phyloP scores from a whole-genome alignment of 805 yeast species.

The Saturnispora gosingensis region DNA sequence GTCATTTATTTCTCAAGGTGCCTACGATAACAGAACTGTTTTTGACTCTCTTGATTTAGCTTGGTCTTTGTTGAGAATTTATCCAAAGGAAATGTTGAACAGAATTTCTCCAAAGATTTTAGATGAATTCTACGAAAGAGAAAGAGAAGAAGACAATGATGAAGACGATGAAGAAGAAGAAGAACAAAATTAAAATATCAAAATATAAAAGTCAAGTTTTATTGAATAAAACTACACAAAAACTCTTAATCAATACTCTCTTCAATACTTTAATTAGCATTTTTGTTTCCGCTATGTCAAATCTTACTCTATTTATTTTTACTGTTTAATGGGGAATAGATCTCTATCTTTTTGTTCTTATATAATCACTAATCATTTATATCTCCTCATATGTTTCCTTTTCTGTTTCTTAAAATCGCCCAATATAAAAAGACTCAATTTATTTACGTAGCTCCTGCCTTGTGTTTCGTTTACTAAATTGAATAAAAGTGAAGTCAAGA shows the following conservation, averaged over 20 bases:
- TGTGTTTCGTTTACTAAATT: no score
- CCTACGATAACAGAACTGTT: conserved; percentile 90
- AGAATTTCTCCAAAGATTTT: conserved; percentile 97
- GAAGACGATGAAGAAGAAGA: conserved; percentile 13
- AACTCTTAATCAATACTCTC: background rate
- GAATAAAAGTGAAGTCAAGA: no score
- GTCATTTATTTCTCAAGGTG: conserved; percentile 92
- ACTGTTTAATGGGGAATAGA: background rate
- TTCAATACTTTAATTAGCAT: background rate
- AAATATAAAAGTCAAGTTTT: background rate
- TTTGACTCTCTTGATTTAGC: conserved; percentile 96
- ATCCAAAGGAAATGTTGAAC: conserved; percentile 97
- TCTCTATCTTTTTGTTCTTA: background rate
- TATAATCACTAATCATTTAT: background rate
- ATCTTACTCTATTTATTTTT: background rate
- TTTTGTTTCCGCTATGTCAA: background rate
- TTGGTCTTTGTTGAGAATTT: conserved; percentile 95
- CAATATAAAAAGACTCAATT: no score
- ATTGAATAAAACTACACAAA: background rate
- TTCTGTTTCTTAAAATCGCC: background rate
- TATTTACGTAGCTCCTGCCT: no score
- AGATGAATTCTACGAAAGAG: conserved; percentile 90
- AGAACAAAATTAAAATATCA: background rate
- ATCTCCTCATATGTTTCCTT: background rate
- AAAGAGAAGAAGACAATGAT: conserved; percentile 42